Evolutionary conservation across 1,139 yeast genomes (phyloP).

Genomic region (Wickerhamiella pararugosa): DNA sequence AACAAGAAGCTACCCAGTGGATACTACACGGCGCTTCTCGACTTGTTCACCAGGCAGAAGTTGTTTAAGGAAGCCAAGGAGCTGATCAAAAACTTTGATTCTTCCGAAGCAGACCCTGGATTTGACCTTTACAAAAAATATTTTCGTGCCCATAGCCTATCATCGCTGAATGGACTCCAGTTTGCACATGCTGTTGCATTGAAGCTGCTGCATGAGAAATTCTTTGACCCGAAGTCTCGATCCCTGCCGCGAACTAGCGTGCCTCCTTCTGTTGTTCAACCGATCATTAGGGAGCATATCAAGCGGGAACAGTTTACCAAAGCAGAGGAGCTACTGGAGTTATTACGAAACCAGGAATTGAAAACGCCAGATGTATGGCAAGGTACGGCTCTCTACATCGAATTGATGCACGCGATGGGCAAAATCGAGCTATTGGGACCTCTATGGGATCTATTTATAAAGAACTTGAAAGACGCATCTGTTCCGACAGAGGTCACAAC

Average conservation of each 20-base stretch:
- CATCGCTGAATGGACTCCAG: conserved; percentile 8
- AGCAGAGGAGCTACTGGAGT: conserved; percentile 13
- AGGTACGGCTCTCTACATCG: conserved; percentile 12
- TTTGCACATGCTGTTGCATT: not conserved
- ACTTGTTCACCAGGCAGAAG: conserved; percentile 6
- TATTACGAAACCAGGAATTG: not conserved
- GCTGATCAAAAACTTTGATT: conserved; percentile 4
- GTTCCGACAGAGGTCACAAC: conserved; percentile 4
- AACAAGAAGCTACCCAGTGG: conserved; percentile 14
- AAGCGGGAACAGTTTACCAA: conserved; percentile 4
- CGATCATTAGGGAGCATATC: conserved; percentile 12
- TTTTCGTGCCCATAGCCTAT: conserved; percentile 7
- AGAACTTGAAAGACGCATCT: conserved; percentile 4
- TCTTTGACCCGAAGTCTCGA: conserved; percentile 10
- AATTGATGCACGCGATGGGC: conserved; percentile 7
- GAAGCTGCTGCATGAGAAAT: conserved; percentile 8
- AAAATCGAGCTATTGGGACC: conserved; percentile 3
- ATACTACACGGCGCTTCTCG: conserved; percentile 20
- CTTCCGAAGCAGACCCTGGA: not conserved
- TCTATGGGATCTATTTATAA: conserved; percentile 11
- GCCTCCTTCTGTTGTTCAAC: conserved; percentile 12
- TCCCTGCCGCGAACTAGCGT: conserved; percentile 12
- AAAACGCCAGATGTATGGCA: conserved; percentile 5
- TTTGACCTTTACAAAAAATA: conserved; percentile 12
- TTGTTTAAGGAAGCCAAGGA: conserved; percentile 5